Conservation (phyloP, 306 rosid genomes). For the Mimosa bimucronata region DNA sequence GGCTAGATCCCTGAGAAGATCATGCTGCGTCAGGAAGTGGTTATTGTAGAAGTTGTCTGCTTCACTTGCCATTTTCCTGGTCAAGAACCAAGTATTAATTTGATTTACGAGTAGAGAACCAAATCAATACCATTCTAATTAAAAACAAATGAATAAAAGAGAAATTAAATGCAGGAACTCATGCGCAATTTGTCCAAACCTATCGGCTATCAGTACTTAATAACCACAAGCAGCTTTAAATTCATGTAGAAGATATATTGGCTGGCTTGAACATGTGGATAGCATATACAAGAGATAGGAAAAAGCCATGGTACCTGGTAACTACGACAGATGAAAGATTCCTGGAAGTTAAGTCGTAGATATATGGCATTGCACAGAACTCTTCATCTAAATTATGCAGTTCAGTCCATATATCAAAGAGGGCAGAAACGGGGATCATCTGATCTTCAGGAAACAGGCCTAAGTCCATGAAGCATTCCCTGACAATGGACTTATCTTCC, state of each 20-base stretch:
- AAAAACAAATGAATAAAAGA: too few species aligned
- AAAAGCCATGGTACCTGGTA: conserved; percentile 52
- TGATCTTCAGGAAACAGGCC: conserved; percentile 74
- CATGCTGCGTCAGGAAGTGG: conserved; percentile 61
- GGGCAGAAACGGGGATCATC: conserved; percentile 58
- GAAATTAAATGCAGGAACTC: neutral
- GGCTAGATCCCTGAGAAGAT: conserved; percentile 72
- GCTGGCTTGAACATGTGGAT: neutral
- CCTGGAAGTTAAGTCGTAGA: conserved; percentile 42
- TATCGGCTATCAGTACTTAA: neutral
- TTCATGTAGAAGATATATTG: conserved; percentile 4
- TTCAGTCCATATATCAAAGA: conserved; percentile 73
- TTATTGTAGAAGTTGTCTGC: conserved; percentile 56
- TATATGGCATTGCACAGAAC: conserved; percentile 46
- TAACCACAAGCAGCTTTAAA: conserved; percentile 15
- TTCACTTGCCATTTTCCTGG: conserved; percentile 57
- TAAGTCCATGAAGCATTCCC: conserved; percentile 71
- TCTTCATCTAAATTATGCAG: conserved; percentile 47
- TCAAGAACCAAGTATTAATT: conserved; percentile 3
- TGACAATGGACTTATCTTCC: conserved; percentile 42
- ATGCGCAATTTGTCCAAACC: neutral
- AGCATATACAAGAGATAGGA: neutral
- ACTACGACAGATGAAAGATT: conserved; percentile 54
- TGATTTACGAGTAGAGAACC: conserved; percentile 12
- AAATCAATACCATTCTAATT: neutral